Conservation (phyloP, 208 protist genomes). For the Endotrypanum monterogeii region DNA sequence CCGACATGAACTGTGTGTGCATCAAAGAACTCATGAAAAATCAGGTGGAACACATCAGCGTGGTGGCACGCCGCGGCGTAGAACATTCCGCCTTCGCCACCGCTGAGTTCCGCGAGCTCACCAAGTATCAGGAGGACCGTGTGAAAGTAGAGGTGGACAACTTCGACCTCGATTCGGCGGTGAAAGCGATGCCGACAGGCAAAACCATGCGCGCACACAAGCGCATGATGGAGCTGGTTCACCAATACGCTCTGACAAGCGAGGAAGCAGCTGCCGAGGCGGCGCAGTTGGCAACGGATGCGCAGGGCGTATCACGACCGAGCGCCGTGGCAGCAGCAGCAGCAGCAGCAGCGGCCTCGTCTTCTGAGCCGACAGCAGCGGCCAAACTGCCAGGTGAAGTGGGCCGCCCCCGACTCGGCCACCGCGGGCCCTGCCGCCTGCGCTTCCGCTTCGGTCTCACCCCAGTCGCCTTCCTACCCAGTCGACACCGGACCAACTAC, state of each 20-base stretch:
- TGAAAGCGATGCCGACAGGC: conserved; percentile 25
- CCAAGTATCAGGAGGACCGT: conserved; percentile 56
- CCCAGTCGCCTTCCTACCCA: conserved; percentile 70
- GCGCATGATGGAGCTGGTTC: conserved; percentile 85
- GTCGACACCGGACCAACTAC: conserved; percentile 37
- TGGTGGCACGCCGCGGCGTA: conserved; percentile 91
- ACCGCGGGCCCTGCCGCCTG: conserved; percentile 58
- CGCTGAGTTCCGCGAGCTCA: conserved; percentile 96
- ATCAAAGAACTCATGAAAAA: conserved; percentile 80
- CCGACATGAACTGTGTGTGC: conserved; percentile 92
- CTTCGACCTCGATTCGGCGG: conserved; percentile 58
- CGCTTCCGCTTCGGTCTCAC: conserved; percentile 75
- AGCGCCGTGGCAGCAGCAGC: conserved; percentile 9
- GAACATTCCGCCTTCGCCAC: conserved; percentile 94
- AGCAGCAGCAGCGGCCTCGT: not conserved
- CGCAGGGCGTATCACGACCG: conserved; percentile 24
- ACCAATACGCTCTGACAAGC: conserved; percentile 29
- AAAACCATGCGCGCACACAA: conserved; percentile 66
- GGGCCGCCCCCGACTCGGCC: not conserved
- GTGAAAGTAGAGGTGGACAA: conserved; percentile 70
- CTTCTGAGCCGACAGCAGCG: not conserved
- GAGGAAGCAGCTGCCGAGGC: conserved; percentile 22
- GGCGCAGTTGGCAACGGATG: conserved; percentile 22
- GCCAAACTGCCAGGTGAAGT: not conserved
- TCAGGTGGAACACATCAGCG: conserved; percentile 63